Evolutionary conservation across 2,329 filamentous ascomycete genomes (phyloP).

Genomic region (Blumeria graminis): DNA sequence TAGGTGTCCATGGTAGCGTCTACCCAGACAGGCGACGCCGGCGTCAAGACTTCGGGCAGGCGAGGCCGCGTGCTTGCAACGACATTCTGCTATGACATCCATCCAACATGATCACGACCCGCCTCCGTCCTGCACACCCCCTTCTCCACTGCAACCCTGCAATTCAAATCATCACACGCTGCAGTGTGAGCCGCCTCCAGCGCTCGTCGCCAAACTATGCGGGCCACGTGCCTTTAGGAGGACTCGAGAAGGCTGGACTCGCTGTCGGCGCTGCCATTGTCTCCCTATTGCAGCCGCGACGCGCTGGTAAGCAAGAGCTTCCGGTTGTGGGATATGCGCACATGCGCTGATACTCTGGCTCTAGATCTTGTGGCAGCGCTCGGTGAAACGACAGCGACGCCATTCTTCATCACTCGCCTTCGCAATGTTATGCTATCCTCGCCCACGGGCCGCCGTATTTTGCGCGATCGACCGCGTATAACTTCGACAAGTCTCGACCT

Average conservation of each 20-base stretch:
- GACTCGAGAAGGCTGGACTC: conserved; percentile 49
- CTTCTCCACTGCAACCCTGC: too few relatives aligned
- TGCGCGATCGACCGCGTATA: conserved; percentile 72
- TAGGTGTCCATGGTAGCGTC: conserved; percentile 12
- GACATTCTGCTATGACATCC: too few relatives aligned
- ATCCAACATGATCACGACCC: too few relatives aligned
- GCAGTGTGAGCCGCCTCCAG: conserved; percentile 13
- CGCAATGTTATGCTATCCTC: conserved; percentile 73
- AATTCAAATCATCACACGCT: too few relatives aligned
- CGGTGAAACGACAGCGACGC: conserved; percentile 84
- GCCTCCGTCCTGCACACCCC: too few relatives aligned
- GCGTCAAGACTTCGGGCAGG: too few relatives aligned
- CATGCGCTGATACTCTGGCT: not conserved
- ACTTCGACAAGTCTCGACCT: conserved; percentile 46
- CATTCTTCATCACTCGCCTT: conserved; percentile 83
- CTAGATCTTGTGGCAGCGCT: conserved; percentile 77
- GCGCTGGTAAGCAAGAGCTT: conserved; percentile 32
- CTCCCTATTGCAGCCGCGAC: conserved; percentile 48
- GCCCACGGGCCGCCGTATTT: conserved; percentile 69
- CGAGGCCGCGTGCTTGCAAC: too few relatives aligned
- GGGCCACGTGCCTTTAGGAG: conserved; percentile 73
- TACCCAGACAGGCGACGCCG: too few relatives aligned
- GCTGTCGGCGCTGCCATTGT: conserved; percentile 38
- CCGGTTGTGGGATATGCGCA: too few relatives aligned
- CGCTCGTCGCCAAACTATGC: conserved; percentile 29